These are phyloP conservation scores for Pueraria montana DNA, from an alignment of 306 rosid genomes.

Conservation along the genomic window DNA sequence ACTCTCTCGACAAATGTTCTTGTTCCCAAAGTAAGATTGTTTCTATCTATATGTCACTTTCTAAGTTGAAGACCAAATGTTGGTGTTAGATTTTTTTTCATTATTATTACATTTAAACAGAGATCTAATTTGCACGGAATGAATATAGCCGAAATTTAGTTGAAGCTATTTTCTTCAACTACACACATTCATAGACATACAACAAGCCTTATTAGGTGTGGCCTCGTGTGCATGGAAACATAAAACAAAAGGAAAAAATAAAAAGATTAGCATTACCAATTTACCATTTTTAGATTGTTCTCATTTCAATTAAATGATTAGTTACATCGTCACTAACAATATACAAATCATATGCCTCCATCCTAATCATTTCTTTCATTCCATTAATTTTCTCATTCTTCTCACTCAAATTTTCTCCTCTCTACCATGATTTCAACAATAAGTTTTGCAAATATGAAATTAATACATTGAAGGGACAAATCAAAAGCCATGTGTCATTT, in stretches of 20 bases:
- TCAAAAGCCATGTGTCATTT: background rate
- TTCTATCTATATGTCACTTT: constrained; percentile 41
- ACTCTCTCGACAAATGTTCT: constrained; percentile 60
- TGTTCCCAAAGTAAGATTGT: constrained; percentile 51
- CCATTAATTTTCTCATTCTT: background rate
- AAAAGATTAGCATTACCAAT: background rate
- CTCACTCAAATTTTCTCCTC: background rate
- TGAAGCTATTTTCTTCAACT: constrained; percentile 12
- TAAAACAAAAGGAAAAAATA: no score
- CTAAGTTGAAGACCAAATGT: background rate
- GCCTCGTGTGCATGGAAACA: constrained; percentile 1
- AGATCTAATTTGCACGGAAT: background rate
- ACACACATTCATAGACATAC: background rate
- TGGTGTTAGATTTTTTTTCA: background rate
- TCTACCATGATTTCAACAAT: constrained; percentile 6
- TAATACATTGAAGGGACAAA: background rate
- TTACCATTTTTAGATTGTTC: background rate
- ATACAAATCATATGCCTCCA: background rate
- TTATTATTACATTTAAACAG: background rate
- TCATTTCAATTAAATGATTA: background rate
- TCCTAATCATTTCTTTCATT: background rate
- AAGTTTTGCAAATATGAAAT: background rate
- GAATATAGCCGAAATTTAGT: constrained; percentile 19
- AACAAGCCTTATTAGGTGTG: background rate
- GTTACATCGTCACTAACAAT: background rate